Conservation (phyloP, 805 yeast species). For the Saccharomycopsis capsularis region DNA sequence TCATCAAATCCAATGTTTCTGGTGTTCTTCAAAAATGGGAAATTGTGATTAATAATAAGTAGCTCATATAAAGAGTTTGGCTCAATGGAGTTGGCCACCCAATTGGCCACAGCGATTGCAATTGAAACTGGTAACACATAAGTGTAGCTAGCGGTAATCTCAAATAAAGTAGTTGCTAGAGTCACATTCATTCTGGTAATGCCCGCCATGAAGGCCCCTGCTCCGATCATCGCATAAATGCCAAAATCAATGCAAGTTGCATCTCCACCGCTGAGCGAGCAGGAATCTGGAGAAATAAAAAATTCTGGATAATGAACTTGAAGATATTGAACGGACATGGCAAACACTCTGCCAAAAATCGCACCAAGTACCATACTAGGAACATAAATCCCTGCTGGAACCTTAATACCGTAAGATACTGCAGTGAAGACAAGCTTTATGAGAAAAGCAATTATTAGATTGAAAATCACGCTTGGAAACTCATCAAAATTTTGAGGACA, state of each 20-base stretch:
- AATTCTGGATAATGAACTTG: slow-evolving; percentile 27
- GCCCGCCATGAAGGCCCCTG: slow-evolving; percentile 53
- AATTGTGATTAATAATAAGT: slow-evolving; percentile 40
- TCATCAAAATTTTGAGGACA: slow-evolving; percentile 27
- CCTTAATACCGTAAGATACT: slow-evolving; percentile 49
- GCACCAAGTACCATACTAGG: slow-evolving; percentile 63
- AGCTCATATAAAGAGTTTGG: slow-evolving; percentile 45
- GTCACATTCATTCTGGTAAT: slow-evolving; percentile 50
- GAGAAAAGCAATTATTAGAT: slow-evolving; percentile 36
- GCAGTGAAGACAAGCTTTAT: slow-evolving; percentile 42
- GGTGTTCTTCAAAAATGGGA: slow-evolving; percentile 47
- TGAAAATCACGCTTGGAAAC: slow-evolving; percentile 30
- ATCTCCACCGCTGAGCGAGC: slow-evolving; percentile 12
- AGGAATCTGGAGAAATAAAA: slow-evolving; percentile 4
- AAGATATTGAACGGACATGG: slow-evolving; percentile 36
- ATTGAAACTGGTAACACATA: slow-evolving; percentile 52
- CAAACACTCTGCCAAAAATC: slow-evolving; percentile 46
- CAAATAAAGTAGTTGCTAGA: slow-evolving; percentile 44
- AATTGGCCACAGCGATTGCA: slow-evolving; percentile 49
- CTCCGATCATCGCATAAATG: slow-evolving; percentile 47
- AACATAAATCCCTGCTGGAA: slow-evolving; percentile 56
- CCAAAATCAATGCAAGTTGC: slow-evolving; percentile 39
- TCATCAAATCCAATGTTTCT: slow-evolving; percentile 29
- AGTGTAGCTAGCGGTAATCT: slow-evolving; percentile 48
- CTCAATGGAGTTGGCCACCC: slow-evolving; percentile 48